Conservation (phyloP, 495 filamentous ascomycete genomes). For the Annulohypoxylon nitens region DNA sequence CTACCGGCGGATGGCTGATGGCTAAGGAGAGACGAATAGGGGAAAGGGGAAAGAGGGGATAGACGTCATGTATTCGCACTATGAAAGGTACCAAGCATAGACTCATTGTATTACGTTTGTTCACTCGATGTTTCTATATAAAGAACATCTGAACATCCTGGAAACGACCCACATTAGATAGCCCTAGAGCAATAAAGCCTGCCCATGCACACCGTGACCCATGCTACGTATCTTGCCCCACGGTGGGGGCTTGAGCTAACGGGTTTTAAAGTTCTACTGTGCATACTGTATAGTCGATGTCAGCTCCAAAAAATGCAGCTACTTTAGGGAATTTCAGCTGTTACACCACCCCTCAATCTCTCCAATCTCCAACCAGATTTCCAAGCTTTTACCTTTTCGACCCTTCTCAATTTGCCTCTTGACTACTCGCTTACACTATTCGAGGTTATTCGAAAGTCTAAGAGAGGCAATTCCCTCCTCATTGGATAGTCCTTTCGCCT, state of each 20-base stretch:
- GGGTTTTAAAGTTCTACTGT: neutral
- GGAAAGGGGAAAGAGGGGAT: neutral
- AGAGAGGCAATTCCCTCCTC: neutral
- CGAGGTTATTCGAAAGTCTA: neutral
- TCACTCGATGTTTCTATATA: constrained; percentile 41
- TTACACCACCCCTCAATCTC: constrained; percentile 29
- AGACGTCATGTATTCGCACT: constrained; percentile 16
- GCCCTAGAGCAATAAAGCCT: neutral
- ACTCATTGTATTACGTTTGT: neutral
- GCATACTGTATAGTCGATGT: constrained; percentile 11
- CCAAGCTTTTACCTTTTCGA: constrained; percentile 8
- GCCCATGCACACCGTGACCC: no score
- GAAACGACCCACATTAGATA: constrained; percentile 19
- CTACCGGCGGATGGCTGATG: neutral
- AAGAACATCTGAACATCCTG: constrained; percentile 16
- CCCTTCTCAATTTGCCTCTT: constrained; percentile 14
- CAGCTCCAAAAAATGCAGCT: constrained; percentile 36
- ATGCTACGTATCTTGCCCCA: constrained; percentile 41
- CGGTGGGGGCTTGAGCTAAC: constrained; percentile 33
- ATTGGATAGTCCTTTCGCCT: constrained; percentile 20
- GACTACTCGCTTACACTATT: constrained; percentile 14
- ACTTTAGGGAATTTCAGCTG: constrained; percentile 37
- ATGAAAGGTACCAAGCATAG: neutral
- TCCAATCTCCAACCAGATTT: constrained; percentile 8
- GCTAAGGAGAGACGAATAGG: constrained; percentile 16